These are phyloP conservation scores for Picochlorum sp. DNA, from an alignment of 139 green algal genomes.

Conservation along the genomic window DNA sequence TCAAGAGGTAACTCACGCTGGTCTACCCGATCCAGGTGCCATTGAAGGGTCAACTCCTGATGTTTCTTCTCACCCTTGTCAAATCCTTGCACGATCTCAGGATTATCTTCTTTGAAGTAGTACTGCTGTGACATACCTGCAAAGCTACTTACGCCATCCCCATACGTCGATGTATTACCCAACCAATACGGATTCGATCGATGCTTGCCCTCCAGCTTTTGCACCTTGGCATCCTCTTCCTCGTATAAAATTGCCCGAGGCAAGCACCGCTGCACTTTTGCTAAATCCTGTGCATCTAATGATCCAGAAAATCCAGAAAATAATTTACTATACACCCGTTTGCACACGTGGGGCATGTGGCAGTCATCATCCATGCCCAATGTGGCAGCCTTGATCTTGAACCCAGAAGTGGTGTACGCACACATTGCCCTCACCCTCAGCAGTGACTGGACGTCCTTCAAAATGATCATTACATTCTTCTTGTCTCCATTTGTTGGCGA, in stretches of 20 bases:
- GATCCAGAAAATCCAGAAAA: conserved; percentile 23
- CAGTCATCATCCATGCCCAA: conserved; percentile 21
- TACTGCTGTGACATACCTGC: no score
- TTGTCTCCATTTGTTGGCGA: no score
- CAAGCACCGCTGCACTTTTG: conserved; percentile 25
- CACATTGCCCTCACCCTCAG: conserved; percentile 19
- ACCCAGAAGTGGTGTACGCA: background rate
- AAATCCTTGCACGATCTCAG: no score
- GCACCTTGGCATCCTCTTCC: conserved; percentile 22
- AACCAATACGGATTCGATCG: no score
- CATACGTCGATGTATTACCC: background rate
- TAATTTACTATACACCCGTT: conserved; percentile 16
- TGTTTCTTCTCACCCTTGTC: background rate
- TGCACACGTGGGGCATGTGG: conserved; percentile 26
- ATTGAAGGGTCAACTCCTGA: conserved; percentile 11
- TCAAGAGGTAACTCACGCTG: conserved; percentile 6
- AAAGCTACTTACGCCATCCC: no score
- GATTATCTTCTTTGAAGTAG: no score
- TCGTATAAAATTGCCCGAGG: conserved; percentile 24
- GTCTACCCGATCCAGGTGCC: conserved; percentile 9
- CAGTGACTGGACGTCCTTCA: background rate
- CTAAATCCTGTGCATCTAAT: conserved; percentile 12
- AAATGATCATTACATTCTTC: no score
- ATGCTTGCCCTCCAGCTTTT: conserved; percentile 21
- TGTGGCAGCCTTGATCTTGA: conserved; percentile 1